Percentiles rank a stretch among this genome's conserved stretches.
Conservation (phyloP, 306 rosid genomes). For the Lablab purpureus region DNA sequence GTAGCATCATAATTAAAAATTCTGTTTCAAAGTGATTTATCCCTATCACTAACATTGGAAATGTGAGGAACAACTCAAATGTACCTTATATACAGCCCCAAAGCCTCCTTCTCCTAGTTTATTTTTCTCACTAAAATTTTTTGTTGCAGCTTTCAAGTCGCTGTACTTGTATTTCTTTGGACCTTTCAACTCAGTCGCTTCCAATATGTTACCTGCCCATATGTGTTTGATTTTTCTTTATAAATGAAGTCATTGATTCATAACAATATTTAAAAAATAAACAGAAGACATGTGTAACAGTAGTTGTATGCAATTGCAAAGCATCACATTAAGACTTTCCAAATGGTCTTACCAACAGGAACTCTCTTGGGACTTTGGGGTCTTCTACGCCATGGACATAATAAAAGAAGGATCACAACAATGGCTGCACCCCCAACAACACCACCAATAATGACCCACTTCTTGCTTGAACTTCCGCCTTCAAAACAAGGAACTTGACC, state of each 20-base stretch:
- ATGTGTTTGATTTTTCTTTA: not conserved
- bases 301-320: too few species aligned
- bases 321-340: too few species aligned
- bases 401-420: not conserved
- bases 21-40: too few species aligned
- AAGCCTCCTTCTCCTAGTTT: conserved; percentile 79
- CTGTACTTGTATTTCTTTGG: conserved; percentile 57
- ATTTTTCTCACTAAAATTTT: conserved; percentile 57
- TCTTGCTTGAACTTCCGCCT: not conserved
- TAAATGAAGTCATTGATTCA: not conserved
- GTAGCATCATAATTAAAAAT: not conserved
- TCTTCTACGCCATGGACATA: not conserved
- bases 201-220: conserved; percentile 59
- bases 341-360: not conserved
- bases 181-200: conserved; percentile 69
- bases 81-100: conserved; percentile 74
- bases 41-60: too few species aligned
- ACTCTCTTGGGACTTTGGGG: not conserved
- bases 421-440: not conserved
- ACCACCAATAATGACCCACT: not conserved
- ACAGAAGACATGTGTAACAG: too few species aligned
- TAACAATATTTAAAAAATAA: too few species aligned
- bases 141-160: conserved; percentile 66
- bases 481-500: not conserved
- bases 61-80: not conserved